Percentiles rank a stretch among this genome's conserved stretches.
phyloP scores from a whole-genome alignment of 1,284 basidiomycete genomes.

The Leucoagaricus sp. region DNA sequence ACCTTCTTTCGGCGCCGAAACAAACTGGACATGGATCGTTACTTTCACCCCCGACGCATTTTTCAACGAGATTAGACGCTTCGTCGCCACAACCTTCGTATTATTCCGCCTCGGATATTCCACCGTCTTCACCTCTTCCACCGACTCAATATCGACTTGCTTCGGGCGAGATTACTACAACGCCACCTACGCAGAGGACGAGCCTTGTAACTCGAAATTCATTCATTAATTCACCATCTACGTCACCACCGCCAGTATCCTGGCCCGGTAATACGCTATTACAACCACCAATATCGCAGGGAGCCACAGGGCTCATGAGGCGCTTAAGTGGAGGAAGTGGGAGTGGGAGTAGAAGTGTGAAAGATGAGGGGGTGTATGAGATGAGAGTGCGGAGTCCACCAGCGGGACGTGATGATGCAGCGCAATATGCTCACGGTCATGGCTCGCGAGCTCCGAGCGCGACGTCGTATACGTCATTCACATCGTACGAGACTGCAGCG shows the following conservation, averaged over 20 bases:
- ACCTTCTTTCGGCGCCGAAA: neutral
- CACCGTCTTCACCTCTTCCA: constrained; percentile 59
- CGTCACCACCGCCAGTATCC: constrained; percentile 19
- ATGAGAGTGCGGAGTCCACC: constrained; percentile 48
- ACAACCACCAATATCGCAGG: neutral
- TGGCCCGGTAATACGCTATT: neutral
- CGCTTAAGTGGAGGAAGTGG: constrained; percentile 3
- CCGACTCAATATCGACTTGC: constrained; percentile 49
- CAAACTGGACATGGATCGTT: neutral
- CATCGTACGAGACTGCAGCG: constrained; percentile 42
- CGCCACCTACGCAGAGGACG: constrained; percentile 36
- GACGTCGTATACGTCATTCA: constrained; percentile 34
- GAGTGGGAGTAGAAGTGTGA: constrained; percentile 10
- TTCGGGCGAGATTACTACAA: constrained; percentile 44
- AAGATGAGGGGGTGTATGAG: constrained; percentile 45
- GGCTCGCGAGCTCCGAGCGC: constrained; percentile 36
- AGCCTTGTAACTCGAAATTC: constrained; percentile 31
- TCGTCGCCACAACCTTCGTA: constrained; percentile 53
- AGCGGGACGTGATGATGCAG: constrained; percentile 23
- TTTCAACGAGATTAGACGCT: constrained; percentile 10
- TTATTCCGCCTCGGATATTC: constrained; percentile 70
- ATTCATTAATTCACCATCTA: constrained; percentile 28
- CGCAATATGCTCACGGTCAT: constrained; percentile 23
- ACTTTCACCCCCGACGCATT: neutral
- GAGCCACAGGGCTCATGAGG: constrained; percentile 8